Evolutionary conservation across 2,329 filamentous ascomycete species (phyloP).

Genomic region (Teratosphaeria gauchensis): DNA sequence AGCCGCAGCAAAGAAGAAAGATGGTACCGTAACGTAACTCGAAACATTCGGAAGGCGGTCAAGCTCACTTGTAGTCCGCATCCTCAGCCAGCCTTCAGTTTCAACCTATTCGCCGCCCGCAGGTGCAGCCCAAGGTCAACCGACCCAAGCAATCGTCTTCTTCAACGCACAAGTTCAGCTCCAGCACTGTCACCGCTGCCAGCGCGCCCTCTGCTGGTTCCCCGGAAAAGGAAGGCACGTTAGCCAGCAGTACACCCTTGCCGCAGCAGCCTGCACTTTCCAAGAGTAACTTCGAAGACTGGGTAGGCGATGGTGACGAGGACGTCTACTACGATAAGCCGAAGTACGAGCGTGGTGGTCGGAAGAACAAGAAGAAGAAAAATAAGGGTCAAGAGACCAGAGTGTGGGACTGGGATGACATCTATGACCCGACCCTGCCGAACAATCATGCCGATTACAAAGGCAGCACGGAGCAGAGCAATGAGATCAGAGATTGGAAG

Average conservation of each 20-base stretch:
- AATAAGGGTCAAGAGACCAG: conserved; percentile 39
- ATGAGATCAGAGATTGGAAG: conserved; percentile 79
- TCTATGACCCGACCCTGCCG: conserved; percentile 75
- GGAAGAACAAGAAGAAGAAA: conserved; percentile 61
- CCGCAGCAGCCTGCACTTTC: conserved; percentile 21
- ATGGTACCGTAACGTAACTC: conserved; percentile 45
- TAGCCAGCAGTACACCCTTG: conserved; percentile 12
- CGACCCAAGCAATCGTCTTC: conserved; percentile 37
- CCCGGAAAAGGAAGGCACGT: conserved; percentile 12
- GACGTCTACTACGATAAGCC: conserved; percentile 54
- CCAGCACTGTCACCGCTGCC: conserved; percentile 13
- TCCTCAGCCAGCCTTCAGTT: conserved; percentile 61
- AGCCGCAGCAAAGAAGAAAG: conserved; percentile 48
- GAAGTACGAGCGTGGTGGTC: conserved; percentile 65
- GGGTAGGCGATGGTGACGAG: conserved; percentile 76
- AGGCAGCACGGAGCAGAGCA: conserved; percentile 71
- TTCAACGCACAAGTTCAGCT: conserved; percentile 16
- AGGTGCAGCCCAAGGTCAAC: conserved; percentile 55
- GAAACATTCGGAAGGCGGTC: conserved; percentile 25
- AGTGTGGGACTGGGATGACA: conserved; percentile 67
- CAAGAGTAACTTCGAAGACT: conserved; percentile 62
- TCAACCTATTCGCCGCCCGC: conserved; percentile 73
- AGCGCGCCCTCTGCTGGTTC: conserved; percentile 19
- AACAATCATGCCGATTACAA: conserved; percentile 80
- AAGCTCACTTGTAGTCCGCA: conserved; percentile 36